These are phyloP conservation scores for Pneumocystis sp. DNA, from an alignment of 1,139 yeast genomes.

Conservation along the genomic window DNA sequence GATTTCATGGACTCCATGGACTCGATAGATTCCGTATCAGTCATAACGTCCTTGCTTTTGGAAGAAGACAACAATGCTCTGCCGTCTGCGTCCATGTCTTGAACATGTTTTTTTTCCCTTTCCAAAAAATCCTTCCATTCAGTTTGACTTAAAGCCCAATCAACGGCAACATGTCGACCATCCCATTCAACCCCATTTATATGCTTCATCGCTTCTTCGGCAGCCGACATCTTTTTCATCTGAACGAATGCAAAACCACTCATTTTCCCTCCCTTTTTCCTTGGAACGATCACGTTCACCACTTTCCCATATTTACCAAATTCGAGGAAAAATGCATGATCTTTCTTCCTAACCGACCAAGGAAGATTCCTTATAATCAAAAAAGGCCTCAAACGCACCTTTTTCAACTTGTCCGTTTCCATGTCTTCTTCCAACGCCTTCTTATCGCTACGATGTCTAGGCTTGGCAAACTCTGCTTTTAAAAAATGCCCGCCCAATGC, in stretches of 20 bases:
- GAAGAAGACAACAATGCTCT: not conserved
- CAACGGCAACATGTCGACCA: conserved; percentile 88
- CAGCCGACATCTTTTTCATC: conserved; percentile 66
- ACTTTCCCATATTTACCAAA: conserved; percentile 77
- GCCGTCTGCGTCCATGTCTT: conserved; percentile 16
- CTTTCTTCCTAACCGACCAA: conserved; percentile 78
- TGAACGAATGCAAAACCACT: conserved; percentile 91
- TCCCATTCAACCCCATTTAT: conserved; percentile 61
- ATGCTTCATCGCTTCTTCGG: conserved; percentile 67
- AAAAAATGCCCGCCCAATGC: conserved; percentile 54
- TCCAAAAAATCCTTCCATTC: conserved; percentile 38
- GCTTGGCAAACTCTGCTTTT: conserved; percentile 76
- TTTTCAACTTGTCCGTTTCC: conserved; percentile 14
- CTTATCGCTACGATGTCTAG: conserved; percentile 60
- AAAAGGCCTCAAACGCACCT: conserved; percentile 58
- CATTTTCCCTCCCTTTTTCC: conserved; percentile 77
- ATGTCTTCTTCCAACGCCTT: conserved; percentile 16
- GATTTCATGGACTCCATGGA: no score
- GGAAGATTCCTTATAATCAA: conserved; percentile 83
- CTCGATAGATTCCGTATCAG: no score
- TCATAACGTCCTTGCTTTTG: not conserved
- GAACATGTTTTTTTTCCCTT: conserved; percentile 13
- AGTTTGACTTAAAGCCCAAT: conserved; percentile 76
- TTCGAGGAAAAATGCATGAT: conserved; percentile 22
- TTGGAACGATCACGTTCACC: conserved; percentile 77